Percentiles rank a stretch among this genome's conserved stretches.
Conservation (phyloP, 2,329 filamentous ascomycete species). For the Diaporthe humulicola region DNA sequence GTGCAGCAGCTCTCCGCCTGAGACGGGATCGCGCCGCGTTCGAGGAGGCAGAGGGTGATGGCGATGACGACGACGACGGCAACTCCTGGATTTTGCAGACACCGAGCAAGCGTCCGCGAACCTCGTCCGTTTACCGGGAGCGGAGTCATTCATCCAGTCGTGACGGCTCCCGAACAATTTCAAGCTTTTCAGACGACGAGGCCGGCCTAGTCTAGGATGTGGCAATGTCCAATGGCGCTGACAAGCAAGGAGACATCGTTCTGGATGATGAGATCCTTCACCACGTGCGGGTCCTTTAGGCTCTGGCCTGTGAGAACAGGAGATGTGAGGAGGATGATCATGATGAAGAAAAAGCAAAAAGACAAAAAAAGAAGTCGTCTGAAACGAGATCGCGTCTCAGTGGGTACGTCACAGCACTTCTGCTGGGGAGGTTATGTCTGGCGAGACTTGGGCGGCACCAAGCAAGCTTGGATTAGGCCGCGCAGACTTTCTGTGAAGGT, state of each 20-base stretch:
- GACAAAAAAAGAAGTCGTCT: no score
- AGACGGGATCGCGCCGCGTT: neutral
- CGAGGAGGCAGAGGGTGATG: neutral
- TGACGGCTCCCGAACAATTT: neutral
- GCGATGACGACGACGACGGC: neutral
- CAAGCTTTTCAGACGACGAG: neutral
- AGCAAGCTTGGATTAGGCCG: neutral
- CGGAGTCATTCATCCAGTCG: no score
- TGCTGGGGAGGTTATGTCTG: neutral
- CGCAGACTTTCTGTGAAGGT: no score
- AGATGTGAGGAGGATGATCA: neutral
- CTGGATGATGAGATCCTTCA: neutral
- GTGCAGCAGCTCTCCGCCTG: no score
- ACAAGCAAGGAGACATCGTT: neutral
- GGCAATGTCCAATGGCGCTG: fast-evolving
- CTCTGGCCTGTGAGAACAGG: no score
- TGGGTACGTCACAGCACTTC: neutral
- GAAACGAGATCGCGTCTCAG: no score
- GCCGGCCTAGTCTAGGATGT: neutral
- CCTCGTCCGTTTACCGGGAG: neutral
- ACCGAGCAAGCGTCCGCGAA: constrained; percentile 4
- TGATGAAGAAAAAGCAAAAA: no score
- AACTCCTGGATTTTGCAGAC: neutral
- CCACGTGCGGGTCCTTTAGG: neutral
- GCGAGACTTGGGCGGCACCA: neutral